Conservation (phyloP, 83 land plant genomes). For the Thuja plicata region DNA sequence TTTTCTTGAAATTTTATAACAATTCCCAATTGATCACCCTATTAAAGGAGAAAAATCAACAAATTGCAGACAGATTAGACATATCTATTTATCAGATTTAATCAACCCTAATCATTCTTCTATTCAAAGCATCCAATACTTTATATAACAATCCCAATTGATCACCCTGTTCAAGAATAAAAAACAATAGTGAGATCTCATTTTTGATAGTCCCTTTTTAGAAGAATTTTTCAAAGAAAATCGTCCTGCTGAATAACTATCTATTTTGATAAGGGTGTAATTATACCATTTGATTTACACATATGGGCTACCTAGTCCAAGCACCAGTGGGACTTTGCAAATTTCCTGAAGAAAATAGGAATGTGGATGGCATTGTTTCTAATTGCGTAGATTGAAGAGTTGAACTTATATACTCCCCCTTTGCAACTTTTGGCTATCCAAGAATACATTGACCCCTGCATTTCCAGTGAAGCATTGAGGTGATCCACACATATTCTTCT, state of each 20-base stretch:
- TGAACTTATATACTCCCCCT: neutral
- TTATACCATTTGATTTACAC: neutral
- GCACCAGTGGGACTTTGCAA: constrained; percentile 15
- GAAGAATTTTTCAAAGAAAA: neutral
- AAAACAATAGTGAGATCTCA: neutral
- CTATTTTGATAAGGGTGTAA: constrained; percentile 12
- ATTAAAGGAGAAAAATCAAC: no score
- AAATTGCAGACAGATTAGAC: no score
- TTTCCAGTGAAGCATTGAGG: neutral
- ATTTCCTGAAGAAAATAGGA: constrained; percentile 17
- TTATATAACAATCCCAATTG: no score
- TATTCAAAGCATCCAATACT: no score
- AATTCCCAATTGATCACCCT: no score
- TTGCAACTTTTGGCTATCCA: neutral
- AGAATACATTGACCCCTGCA: neutral
- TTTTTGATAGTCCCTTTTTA: neutral
- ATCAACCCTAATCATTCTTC: no score
- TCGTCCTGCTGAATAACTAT: no score
- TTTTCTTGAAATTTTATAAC: no score
- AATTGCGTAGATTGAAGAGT: neutral
- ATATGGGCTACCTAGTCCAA: constrained; percentile 3
- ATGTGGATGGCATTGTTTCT: neutral
- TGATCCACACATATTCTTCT: constrained; percentile 15
- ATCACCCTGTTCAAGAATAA: neutral
- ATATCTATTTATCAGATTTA: no score